Conservation (phyloP, 495 filamentous ascomycete genomes). For the Penicillium angulare region DNA sequence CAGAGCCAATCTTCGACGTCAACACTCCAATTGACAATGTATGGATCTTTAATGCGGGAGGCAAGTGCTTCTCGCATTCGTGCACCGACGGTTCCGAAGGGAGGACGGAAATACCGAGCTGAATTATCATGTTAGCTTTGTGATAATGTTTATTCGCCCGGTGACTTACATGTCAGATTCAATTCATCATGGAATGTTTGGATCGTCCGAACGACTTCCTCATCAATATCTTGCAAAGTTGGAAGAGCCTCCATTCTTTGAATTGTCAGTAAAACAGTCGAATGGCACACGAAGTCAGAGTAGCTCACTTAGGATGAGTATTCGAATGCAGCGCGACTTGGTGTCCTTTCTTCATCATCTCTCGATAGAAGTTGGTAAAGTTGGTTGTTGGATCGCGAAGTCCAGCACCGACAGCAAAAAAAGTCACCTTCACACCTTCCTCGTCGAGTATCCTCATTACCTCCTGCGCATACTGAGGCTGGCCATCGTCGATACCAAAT, state of each 20-base stretch:
- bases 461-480: constrained; percentile 57
- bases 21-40: constrained; percentile 71
- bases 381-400: constrained; percentile 59
- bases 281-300: not conserved
- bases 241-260: constrained; percentile 62
- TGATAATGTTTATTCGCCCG: not conserved
- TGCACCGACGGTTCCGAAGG: constrained; percentile 73
- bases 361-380: constrained; percentile 60
- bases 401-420: constrained; percentile 73
- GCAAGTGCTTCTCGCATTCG: constrained; percentile 66
- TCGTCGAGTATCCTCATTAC: constrained; percentile 65
- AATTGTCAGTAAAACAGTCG: not conserved
- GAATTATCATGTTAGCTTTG: not conserved
- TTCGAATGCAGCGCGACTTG: constrained; percentile 74
- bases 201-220: constrained; percentile 65
- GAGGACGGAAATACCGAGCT: constrained; percentile 70
- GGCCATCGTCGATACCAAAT: constrained; percentile 79
- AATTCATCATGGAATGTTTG: constrained; percentile 54
- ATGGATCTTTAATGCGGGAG: constrained; percentile 45
- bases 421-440: constrained; percentile 66
- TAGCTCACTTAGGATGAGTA: constrained; percentile 63
- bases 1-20: constrained; percentile 81
- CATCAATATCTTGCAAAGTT: constrained; percentile 60
- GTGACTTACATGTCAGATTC: constrained; percentile 35
- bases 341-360: constrained; percentile 65